phyloP scores from a whole-genome alignment of 2,329 filamentous ascomycete species.

The Ceratocystis diversiconidia region DNA sequence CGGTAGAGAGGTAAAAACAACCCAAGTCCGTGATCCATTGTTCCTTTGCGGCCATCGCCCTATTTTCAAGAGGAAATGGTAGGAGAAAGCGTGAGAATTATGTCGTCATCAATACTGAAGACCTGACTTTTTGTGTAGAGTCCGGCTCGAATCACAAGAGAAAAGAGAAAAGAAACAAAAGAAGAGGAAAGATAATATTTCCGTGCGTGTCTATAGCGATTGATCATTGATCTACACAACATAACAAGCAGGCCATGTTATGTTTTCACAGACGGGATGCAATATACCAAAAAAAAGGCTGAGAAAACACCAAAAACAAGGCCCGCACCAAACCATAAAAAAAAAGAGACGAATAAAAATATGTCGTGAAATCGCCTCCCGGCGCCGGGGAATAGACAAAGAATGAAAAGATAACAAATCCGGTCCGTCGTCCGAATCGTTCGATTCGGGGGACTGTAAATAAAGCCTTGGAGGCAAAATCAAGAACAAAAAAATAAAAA shows the following conservation, averaged over 20 bases:
- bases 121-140: not conserved
- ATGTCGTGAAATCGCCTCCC: not conserved
- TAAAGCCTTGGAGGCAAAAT: not conserved
- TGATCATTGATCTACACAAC: too few species aligned
- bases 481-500: slow-evolving; percentile 9
- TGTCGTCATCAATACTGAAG: not conserved
- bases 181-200: not conserved
- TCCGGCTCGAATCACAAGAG: not conserved
- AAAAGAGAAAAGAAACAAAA: slow-evolving; percentile 7
- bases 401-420: not conserved
- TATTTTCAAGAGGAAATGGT: too few species aligned
- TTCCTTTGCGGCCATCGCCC: too few species aligned
- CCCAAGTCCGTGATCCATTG: too few species aligned
- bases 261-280: not conserved
- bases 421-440: not conserved
- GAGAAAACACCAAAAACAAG: not conserved
- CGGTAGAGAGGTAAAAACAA: too few species aligned
- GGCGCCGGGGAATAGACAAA: not conserved
- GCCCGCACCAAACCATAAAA: not conserved
- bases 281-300: not conserved
- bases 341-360: not conserved
- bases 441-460: not conserved
- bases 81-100: too few species aligned
- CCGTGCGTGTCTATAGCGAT: not conserved
- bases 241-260: not conserved